Percentiles rank a stretch among this genome's conserved stretches.
phyloP scores from a whole-genome alignment of 108 stramenopile genomes.

The Seminavis robusta region DNA sequence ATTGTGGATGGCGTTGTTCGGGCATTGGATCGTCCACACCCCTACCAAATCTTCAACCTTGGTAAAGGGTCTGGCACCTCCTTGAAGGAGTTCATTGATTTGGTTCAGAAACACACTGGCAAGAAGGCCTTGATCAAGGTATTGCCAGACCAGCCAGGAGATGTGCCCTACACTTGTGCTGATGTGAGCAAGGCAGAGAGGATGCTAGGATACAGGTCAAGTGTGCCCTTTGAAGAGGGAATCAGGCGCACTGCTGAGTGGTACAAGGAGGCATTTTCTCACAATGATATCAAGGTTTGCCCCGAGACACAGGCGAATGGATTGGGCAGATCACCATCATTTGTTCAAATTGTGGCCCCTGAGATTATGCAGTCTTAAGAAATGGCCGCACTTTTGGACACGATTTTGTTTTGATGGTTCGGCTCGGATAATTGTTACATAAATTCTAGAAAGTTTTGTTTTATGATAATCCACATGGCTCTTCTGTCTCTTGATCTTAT shows the following conservation, averaged over 20 bases:
- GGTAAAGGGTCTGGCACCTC: conserved; percentile 92
- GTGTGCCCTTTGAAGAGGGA: conserved; percentile 75
- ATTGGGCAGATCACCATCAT: conserved; percentile 45
- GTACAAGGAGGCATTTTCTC: conserved; percentile 31
- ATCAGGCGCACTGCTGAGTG: conserved; percentile 69
- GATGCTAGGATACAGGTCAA: conserved; percentile 74
- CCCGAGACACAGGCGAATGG: conserved; percentile 69
- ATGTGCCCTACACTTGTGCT: conserved; percentile 83
- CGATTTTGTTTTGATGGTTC: too few species aligned
- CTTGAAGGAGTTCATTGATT: conserved; percentile 72
- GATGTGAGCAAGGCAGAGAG: conserved; percentile 69
- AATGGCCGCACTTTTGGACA: too few species aligned
- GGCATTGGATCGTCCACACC: conserved; percentile 90
- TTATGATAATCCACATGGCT: too few species aligned
- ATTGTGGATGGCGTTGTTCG: conserved; percentile 89
- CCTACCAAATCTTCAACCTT: conserved; percentile 95
- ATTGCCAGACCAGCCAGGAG: conserved; percentile 86
- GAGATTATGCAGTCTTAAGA: too few species aligned
- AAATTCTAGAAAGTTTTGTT: too few species aligned
- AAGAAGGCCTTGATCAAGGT: conserved; percentile 63
- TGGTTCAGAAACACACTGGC: conserved; percentile 75
- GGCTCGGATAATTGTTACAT: too few species aligned
- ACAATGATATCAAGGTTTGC: conserved; percentile 9
- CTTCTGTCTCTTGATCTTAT: too few species aligned
- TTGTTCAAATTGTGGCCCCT: conserved; percentile 2